phyloP scores from a whole-genome alignment of 495 filamentous ascomycete species.

The Penicillium flavigenum region DNA sequence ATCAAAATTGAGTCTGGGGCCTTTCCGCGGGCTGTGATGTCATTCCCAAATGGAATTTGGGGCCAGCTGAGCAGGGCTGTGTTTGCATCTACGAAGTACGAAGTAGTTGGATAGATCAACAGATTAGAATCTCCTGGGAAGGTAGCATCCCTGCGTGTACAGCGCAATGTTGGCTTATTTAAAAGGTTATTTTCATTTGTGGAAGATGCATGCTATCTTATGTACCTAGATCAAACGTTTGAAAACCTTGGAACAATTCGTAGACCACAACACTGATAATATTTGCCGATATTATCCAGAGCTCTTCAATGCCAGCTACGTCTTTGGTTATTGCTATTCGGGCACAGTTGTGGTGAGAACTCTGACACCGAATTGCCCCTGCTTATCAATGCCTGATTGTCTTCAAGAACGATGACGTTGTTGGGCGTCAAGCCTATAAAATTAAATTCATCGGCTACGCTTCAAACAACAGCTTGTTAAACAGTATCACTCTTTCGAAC shows the following conservation, averaged over 20 bases:
- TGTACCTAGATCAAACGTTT: background rate
- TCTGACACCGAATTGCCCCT: background rate
- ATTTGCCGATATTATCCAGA: background rate
- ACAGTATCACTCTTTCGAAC: background rate
- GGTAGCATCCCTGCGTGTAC: background rate
- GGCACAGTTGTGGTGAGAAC: background rate
- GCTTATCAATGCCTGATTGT: conserved; percentile 4
- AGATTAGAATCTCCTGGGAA: too few species aligned
- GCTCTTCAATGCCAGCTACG: background rate
- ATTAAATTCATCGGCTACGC: background rate
- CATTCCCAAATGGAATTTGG: background rate
- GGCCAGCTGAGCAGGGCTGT: background rate
- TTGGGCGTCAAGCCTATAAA: conserved; percentile 8
- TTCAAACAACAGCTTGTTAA: background rate
- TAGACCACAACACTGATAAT: background rate
- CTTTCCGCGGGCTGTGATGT: conserved; percentile 5
- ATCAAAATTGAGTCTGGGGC: background rate
- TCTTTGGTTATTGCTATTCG: background rate
- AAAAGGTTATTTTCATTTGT: background rate
- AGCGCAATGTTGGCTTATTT: background rate
- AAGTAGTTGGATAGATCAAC: background rate
- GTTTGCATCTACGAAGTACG: background rate
- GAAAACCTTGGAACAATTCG: background rate
- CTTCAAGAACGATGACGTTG: conserved; percentile 15
- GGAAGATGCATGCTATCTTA: background rate